phyloP scores from a whole-genome alignment of 192 early-diverging fungal genomes.

The Coemansia sp. region DNA sequence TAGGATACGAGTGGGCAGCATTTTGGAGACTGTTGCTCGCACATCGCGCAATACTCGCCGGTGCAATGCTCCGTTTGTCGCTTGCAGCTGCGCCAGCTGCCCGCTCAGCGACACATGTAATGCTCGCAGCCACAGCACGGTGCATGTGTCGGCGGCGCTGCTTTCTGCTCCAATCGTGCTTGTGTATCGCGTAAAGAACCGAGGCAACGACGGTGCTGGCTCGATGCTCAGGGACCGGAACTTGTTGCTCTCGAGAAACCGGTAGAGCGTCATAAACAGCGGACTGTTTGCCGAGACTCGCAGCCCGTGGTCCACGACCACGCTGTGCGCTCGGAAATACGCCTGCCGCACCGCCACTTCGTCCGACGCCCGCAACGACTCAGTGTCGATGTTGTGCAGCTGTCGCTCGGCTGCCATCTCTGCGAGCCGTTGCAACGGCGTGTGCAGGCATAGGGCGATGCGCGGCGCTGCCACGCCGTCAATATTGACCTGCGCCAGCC shows the following conservation, averaged over 20 bases:
- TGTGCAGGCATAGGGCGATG: conserved; percentile 10
- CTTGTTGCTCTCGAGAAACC: conserved; percentile 28
- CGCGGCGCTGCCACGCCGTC: conserved; percentile 48
- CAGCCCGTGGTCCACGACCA: conserved; percentile 21
- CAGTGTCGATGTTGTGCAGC: conserved; percentile 9
- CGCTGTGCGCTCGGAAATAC: conserved; percentile 31
- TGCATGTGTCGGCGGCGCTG: conserved; percentile 34
- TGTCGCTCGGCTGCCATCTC: conserved; percentile 25
- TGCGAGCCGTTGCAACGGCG: conserved; percentile 16
- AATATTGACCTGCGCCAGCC: conserved; percentile 34
- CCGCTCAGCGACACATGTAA: conserved; percentile 25
- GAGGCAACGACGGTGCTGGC: conserved; percentile 47
- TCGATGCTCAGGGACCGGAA: conserved; percentile 49
- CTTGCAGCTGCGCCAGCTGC: conserved; percentile 21
- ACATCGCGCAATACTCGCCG: conserved; percentile 25
- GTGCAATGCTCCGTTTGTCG: conserved; percentile 14
- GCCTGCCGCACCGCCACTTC: conserved; percentile 36
- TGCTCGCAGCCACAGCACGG: conserved; percentile 41
- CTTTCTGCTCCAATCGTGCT: conserved; percentile 11
- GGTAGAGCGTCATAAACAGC: conserved; percentile 37
- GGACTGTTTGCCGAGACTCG: conserved; percentile 10
- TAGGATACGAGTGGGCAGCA: conserved; percentile 51
- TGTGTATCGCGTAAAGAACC: conserved; percentile 51
- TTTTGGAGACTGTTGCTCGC: conserved; percentile 46
- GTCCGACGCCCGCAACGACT: conserved; percentile 14